Evolutionary conservation across 306 rosid species (phyloP).

Genomic region (Luffa aegyptiaca): DNA sequence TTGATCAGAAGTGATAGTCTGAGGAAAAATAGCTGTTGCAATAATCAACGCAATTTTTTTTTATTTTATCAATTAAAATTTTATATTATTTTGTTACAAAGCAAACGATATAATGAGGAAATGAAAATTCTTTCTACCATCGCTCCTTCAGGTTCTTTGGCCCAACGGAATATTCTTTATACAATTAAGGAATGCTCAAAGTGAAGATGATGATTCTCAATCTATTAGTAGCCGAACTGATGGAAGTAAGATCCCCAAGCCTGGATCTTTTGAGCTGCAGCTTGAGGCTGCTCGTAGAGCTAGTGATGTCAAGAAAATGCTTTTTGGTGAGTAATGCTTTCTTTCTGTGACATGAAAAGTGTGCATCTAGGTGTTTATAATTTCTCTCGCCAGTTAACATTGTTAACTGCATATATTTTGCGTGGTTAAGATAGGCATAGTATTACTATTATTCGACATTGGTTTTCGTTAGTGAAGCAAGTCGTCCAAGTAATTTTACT

Average conservation of each 20-base stretch:
- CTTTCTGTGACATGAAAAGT: neutral
- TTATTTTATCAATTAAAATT: neutral
- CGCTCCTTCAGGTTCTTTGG: constrained; percentile 66
- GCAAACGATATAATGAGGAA: neutral
- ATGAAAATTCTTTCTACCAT: neutral
- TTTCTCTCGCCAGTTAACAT: neutral
- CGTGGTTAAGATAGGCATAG: neutral
- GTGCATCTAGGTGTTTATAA: neutral
- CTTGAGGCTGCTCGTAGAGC: constrained; percentile 99
- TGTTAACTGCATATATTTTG: neutral
- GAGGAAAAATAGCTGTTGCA: neutral
- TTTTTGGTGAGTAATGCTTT: constrained; percentile 57
- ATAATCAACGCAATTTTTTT: neutral
- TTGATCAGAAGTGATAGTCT: neutral
- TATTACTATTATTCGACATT: neutral
- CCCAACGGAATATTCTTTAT: constrained; percentile 76
- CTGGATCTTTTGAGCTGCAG: constrained; percentile 66
- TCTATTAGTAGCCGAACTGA: constrained; percentile 27
- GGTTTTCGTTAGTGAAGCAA: neutral
- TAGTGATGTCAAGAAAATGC: constrained; percentile 69
- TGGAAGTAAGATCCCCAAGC: constrained; percentile 33
- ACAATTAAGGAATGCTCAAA: constrained; percentile 29
- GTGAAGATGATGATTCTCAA: constrained; percentile 15
- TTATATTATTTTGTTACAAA: neutral
- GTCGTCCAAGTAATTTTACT: neutral